These are phyloP conservation scores for Pseudocohnilembus persalinus DNA, from an alignment of 169 alveolate genomes.

Conservation along the genomic window DNA sequence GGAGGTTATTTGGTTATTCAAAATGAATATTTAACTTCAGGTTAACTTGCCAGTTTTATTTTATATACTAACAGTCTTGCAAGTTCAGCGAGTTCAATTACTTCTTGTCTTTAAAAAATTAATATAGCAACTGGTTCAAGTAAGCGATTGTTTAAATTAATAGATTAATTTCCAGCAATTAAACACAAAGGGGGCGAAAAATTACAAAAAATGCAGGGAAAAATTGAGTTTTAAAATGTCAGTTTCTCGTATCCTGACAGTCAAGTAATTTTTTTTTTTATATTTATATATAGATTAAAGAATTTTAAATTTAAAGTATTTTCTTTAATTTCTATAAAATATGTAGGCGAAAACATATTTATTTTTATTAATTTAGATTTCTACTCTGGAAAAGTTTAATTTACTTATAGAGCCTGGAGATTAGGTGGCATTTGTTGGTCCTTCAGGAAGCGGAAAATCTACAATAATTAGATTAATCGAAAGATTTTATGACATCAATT, in stretches of 20 bases:
- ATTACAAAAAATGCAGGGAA: conserved; percentile 30
- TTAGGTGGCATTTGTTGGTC: conserved; percentile 92
- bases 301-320: too few species aligned
- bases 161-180: conserved; percentile 34
- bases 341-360: too few species aligned
- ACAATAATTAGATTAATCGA: conserved; percentile 91
- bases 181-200: conserved; percentile 11
- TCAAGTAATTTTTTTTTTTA: neutral
- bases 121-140: conserved; percentile 38
- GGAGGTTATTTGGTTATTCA: conserved; percentile 37
- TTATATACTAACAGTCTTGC: conserved; percentile 34
- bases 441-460: conserved; percentile 97
- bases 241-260: conserved; percentile 54
- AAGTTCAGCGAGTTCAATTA: conserved; percentile 34
- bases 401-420: conserved; percentile 85
- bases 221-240: conserved; percentile 56
- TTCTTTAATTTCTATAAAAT: too few species aligned
- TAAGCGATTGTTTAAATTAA: conserved; percentile 26
- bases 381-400: conserved; percentile 46
- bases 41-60: conserved; percentile 33
- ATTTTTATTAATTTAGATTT: neutral
- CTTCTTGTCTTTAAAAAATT: conserved; percentile 23
- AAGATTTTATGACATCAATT: conserved; percentile 82
- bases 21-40: conserved; percentile 22
- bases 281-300: too few species aligned